Percentiles rank a stretch among this genome's conserved stretches.
Evolutionary conservation across 805 yeast species (phyloP).

Genomic region (Metschnikowia bowlesiae): DNA sequence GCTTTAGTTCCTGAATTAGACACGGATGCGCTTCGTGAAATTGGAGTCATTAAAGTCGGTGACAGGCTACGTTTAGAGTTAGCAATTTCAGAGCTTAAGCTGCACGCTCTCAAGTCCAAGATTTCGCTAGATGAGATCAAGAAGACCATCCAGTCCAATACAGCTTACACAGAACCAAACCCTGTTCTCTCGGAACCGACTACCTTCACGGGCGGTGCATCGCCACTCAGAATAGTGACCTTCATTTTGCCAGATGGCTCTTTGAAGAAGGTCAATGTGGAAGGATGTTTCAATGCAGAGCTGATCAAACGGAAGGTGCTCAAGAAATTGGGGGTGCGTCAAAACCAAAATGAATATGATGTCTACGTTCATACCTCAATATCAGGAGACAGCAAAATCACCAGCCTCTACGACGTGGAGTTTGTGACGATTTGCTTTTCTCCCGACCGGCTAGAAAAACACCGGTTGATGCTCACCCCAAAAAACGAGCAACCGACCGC

Average conservation of each 20-base stretch:
- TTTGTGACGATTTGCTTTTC: slow-evolving; percentile 80
- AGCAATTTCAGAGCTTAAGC: slow-evolving; percentile 47
- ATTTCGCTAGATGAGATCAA: slow-evolving; percentile 11
- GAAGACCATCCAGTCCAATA: not conserved
- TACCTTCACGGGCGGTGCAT: not conserved
- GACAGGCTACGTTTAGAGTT: slow-evolving; percentile 70
- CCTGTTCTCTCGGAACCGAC: not conserved
- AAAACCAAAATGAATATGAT: slow-evolving; percentile 49
- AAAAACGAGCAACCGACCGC: slow-evolving; percentile 59
- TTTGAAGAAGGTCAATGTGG: slow-evolving; percentile 60
- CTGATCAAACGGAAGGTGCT: slow-evolving; percentile 69
- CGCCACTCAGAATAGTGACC: slow-evolving; percentile 40
- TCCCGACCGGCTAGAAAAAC: slow-evolving; percentile 62
- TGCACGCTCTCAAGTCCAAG: slow-evolving; percentile 5
- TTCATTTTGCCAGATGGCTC: slow-evolving; percentile 75
- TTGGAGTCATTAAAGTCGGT: slow-evolving; percentile 76
- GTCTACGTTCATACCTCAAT: slow-evolving; percentile 49
- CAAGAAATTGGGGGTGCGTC: slow-evolving; percentile 49
- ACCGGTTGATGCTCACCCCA: slow-evolving; percentile 65
- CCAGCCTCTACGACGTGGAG: slow-evolving; percentile 67
- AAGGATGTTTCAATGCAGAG: slow-evolving; percentile 77
- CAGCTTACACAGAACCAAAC: not conserved
- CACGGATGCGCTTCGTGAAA: slow-evolving; percentile 56
- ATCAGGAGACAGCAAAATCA: slow-evolving; percentile 19
- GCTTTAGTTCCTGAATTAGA: slow-evolving; percentile 61